phyloP scores from a whole-genome alignment of 164 flowering plant genomes.

The Litsea cubeba region DNA sequence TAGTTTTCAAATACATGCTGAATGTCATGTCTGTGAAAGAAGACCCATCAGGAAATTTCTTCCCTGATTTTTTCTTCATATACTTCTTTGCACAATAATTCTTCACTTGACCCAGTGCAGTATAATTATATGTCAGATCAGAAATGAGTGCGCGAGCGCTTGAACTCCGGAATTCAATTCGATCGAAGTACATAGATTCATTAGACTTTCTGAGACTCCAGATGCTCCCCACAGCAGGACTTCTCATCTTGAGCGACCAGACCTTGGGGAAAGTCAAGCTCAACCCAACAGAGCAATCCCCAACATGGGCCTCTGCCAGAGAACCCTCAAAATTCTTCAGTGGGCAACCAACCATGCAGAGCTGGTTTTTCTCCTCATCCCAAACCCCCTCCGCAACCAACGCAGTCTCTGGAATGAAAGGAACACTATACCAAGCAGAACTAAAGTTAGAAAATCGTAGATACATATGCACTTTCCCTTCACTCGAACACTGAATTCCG shows the following conservation, averaged over 20 bases:
- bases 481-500: constrained; percentile 27
- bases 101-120: constrained; percentile 24
- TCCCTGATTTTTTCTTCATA: constrained; percentile 10
- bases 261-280: constrained; percentile 34
- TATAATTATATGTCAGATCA: constrained; percentile 46
- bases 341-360: constrained; percentile 41
- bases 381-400: constrained; percentile 58
- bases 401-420: constrained; percentile 31
- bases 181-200: constrained; percentile 41
- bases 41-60: constrained; percentile 32
- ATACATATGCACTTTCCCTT: constrained; percentile 19
- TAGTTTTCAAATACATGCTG: constrained; percentile 24
- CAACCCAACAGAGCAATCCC: constrained; percentile 54
- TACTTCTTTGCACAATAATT: constrained; percentile 34
- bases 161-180: constrained; percentile 21
- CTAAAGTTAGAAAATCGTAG: constrained; percentile 24
- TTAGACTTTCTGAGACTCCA: constrained; percentile 43
- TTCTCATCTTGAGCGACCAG: constrained; percentile 35
- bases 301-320: constrained; percentile 29
- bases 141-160: constrained; percentile 8
- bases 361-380: constrained; percentile 38
- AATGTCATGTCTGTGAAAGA: constrained; percentile 43
- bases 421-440: constrained; percentile 2
- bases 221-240: constrained; percentile 37
- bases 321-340: constrained; percentile 24